Percentiles rank a stretch among this genome's conserved stretches.
Evolutionary conservation across 177 flowering plant species (phyloP).

Genomic region (Telopea speciosissima): DNA sequence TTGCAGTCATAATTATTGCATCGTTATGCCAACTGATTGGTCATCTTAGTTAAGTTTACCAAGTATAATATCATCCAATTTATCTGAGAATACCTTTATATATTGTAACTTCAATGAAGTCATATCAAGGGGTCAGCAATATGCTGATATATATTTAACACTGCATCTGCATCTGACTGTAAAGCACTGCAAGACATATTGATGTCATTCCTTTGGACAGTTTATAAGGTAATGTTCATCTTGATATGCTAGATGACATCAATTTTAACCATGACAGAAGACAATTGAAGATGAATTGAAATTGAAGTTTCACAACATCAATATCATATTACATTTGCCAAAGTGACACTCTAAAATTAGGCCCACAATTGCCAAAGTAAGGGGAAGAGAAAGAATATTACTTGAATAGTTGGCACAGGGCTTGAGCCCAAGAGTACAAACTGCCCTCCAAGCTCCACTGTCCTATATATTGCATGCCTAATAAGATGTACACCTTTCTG

Average conservation of each 20-base stretch:
- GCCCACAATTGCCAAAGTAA: neutral
- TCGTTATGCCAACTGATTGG: neutral
- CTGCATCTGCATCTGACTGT: neutral
- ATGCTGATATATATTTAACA: neutral
- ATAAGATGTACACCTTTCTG: slow-evolving; percentile 98
- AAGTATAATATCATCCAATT: neutral
- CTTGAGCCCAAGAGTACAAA: slow-evolving; percentile 97
- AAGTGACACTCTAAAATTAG: neutral
- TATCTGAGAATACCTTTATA: no score
- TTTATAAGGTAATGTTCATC: neutral
- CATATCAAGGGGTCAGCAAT: neutral
- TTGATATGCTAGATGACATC: slow-evolving; percentile 1
- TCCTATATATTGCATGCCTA: slow-evolving; percentile 86
- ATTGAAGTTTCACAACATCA: slow-evolving; percentile 2
- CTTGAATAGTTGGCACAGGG: slow-evolving; percentile 93
- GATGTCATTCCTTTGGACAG: neutral
- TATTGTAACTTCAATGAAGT: neutral
- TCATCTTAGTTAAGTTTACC: neutral
- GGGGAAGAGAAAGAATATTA: slow-evolving; percentile 11
- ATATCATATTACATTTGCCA: neutral
- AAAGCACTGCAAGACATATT: neutral
- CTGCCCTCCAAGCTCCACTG: slow-evolving; percentile 91
- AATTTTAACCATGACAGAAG: neutral
- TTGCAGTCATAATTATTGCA: neutral
- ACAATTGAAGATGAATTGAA: neutral